These are phyloP conservation scores for Lactuca saligna DNA, from an alignment of 129 eudicot species.

Conservation along the genomic window DNA sequence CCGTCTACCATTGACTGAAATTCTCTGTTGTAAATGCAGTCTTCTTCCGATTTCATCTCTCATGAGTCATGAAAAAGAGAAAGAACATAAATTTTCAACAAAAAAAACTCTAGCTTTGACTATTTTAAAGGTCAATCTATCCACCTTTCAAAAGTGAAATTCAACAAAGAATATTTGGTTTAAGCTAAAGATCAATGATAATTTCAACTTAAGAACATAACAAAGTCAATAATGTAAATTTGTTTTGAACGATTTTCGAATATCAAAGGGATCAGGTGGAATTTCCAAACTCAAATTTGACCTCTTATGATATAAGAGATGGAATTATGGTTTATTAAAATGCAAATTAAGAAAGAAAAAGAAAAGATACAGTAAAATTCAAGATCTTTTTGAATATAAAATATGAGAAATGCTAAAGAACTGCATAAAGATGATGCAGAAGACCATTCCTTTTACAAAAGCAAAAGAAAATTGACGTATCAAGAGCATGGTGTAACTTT, in stretches of 20 bases:
- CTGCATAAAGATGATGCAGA: not conserved
- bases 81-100: not conserved
- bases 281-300: conserved; percentile 11
- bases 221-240: not conserved
- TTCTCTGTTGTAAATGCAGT: conserved; percentile 38
- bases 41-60: conserved; percentile 34
- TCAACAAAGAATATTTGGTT: not conserved
- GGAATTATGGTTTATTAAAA: conserved; percentile 14
- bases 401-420: conserved; percentile 8
- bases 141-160: not conserved
- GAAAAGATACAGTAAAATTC: not conserved
- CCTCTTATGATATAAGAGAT: not conserved
- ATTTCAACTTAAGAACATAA: not conserved
- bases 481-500: not conserved
- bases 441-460: not conserved
- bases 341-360: not conserved
- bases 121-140: not conserved
- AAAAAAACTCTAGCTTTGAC: conserved; percentile 1
- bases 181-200: not conserved
- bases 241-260: not conserved
- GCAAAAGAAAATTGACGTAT: conserved; percentile 5
- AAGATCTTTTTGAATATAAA: not conserved
- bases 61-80: conserved; percentile 9
- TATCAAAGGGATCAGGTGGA: conserved; percentile 4
- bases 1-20: conserved; percentile 58